Conservation (phyloP, 176 grass and related monocot species). For the Zoysia japonica region DNA sequence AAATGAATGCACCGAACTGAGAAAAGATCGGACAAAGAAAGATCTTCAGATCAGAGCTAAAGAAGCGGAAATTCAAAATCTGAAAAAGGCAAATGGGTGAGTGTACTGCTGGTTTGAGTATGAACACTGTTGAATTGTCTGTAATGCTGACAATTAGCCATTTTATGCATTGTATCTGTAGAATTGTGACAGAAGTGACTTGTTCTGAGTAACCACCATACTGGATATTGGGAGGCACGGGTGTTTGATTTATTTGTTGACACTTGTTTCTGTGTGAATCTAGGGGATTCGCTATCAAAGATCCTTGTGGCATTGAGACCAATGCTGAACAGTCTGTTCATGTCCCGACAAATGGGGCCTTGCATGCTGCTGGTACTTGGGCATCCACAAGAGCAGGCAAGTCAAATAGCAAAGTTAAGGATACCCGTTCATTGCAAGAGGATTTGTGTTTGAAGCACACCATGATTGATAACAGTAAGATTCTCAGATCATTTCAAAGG, state of each 20-base stretch:
- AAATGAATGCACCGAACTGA: slow-evolving; percentile 61
- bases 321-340: slow-evolving; percentile 33
- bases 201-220: neutral
- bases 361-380: slow-evolving; percentile 32
- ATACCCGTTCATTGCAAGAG: slow-evolving; percentile 17
- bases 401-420: slow-evolving; percentile 43
- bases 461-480: slow-evolving; percentile 47
- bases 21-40: slow-evolving; percentile 61
- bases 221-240: neutral
- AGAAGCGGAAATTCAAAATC: slow-evolving; percentile 66
- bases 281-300: slow-evolving; percentile 2
- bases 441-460: slow-evolving; percentile 9
- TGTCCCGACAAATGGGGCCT: slow-evolving; percentile 33
- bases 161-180: neutral
- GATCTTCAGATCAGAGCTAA: slow-evolving; percentile 68
- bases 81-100: slow-evolving; percentile 62
- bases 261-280: neutral
- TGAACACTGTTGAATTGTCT: neutral
- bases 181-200: neutral
- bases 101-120: slow-evolving; percentile 35
- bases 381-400: slow-evolving; percentile 26
- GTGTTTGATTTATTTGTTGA: neutral
- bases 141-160: neutral
- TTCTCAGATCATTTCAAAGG: slow-evolving; percentile 5
- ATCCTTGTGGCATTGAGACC: neutral